Evolutionary conservation across 1,284 basidiomycete species (phyloP), one percentile per base, ranked within the genome.

Genomic region (Acaromyces ingoldii): DNA sequence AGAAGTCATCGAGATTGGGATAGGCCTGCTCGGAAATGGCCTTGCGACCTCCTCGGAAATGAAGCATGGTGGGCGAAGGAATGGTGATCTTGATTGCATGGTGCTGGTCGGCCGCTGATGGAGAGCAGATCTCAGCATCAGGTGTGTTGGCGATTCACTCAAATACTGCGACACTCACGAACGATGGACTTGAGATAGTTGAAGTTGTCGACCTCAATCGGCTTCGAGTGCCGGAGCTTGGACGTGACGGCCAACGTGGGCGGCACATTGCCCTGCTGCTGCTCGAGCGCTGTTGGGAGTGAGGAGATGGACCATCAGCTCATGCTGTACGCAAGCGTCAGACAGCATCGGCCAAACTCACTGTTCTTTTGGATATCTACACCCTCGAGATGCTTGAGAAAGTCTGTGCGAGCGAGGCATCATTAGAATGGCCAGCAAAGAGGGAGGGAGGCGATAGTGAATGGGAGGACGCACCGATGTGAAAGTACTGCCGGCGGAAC

Each of bases 1-100:
- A 88, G 76, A 85, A 88, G 53, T 84, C 84, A 80, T 84, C 81
- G 60, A 86, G 83, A 63, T 79, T 81, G 29, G 79, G 78, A 73
- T 87, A 87, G 2, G 84, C 81, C 4, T 80, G 77, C 45, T 80
- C 10, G 4, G 19, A 30, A 11, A 68, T 65, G 1, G 56, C 59
- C 1, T 55, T 50, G 2, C 66, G n/a, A 4, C 66, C 66, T 31
- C 66, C 66, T 2, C 66, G 49, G 36, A 69, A 65, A 40, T 67
- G 65, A 19, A 61, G 57, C 62, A 65, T 69, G 25, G 66, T 69
- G 3, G 86, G 86, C 0, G 84, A 82, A 61, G 83, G 85, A 75
- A 88, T 81, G 7, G 85, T 88, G 57, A 89, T 75, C 74, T 89
- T 89, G 72, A 87, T 81, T 64, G 81, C 57, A 52, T 62, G 57